Base-by-base conservation (phyloP, 495 filamentous ascomycete genomes). In the Daldinia decipiens region DNA sequence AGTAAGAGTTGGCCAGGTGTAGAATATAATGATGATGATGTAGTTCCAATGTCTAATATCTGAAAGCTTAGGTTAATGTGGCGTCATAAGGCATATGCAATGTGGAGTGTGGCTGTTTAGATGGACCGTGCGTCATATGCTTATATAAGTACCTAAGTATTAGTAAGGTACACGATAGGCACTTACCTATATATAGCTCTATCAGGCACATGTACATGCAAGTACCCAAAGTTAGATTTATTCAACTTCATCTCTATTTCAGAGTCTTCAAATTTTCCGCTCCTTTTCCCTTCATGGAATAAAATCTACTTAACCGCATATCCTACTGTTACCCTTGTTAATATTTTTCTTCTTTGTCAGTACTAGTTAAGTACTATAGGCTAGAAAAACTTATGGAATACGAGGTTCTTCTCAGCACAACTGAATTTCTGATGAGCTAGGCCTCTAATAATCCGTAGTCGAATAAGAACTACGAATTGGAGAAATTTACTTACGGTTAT, bases 51-150 rank as follows among this genome's bases (percentile, higher is more conserved):
- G 19, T 47, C 3, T 47, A 24, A 2, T 40, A 47, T 47, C 43
- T 47, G 26, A 52, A 47, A 56, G 52, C 54, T 66, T 39, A 59
- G 59, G 55, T 54, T 31, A 31, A 31, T 72, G 70, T 72, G 70
- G 70, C 70, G 70, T 72, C 70, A 65, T 72, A 64, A 19, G 27
- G 6, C 36, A 39, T 36, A 32, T 17, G n/a, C 4, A 5, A 17
- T 52, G 8, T 40, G 21, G 65, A 58, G 11, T 66, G 68, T 71
- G 68, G 62, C 69, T 59, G 24, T 24, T 27, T 29, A 0, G 1
- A n/a, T 15, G 27, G 29, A 56, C 11, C 19, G n/a, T 56, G n/a
- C n/a, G 31, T 4, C 17, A 34, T 56, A 8, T 11, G 43, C 17
- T 45, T 45, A 45, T 45, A 19, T 45, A 45, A 43, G n/a, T n/a